These are phyloP conservation scores for Neurospora sublineolata DNA, from an alignment of 495 filamentous ascomycete species.

Conservation along the genomic window DNA sequence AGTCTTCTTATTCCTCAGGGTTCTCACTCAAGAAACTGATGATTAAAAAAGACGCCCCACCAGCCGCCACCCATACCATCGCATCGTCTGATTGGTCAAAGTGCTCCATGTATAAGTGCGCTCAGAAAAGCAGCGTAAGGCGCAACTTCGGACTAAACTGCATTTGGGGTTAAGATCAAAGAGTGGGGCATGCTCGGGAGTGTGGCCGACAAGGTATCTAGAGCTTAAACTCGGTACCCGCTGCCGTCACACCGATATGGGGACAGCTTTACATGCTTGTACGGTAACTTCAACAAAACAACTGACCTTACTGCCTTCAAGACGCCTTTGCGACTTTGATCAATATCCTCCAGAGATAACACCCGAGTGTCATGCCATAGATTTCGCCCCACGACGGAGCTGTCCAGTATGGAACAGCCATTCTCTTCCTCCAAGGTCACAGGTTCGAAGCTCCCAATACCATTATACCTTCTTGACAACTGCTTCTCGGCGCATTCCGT, in stretches of 20 bases:
- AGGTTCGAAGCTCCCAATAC: constrained; percentile 30
- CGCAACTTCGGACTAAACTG: not conserved
- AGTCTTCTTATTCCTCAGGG: not conserved
- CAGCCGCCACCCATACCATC: not conserved
- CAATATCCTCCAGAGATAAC: not conserved
- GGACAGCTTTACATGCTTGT: not conserved
- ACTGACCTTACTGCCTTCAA: not conserved
- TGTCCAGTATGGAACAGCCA: constrained; percentile 46
- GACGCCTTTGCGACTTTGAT: not conserved
- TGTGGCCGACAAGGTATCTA: not conserved
- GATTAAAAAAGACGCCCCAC: not conserved
- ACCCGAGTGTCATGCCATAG: constrained; percentile 19
- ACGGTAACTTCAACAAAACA: not conserved
- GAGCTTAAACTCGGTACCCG: not conserved
- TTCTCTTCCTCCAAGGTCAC: constrained; percentile 64
- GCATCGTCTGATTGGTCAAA: not conserved
- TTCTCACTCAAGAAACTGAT: not conserved
- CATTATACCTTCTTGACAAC: not conserved
- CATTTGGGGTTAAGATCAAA: not conserved
- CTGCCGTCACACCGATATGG: not conserved
- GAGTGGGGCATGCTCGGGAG: not conserved
- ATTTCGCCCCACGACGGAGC: constrained; percentile 9
- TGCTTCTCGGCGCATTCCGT: not conserved
- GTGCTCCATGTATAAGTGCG: not conserved
- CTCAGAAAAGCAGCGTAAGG: not conserved